Evolutionary conservation across 2,329 filamentous ascomycete genomes (phyloP).

Genomic region (Fusarium sp.): DNA sequence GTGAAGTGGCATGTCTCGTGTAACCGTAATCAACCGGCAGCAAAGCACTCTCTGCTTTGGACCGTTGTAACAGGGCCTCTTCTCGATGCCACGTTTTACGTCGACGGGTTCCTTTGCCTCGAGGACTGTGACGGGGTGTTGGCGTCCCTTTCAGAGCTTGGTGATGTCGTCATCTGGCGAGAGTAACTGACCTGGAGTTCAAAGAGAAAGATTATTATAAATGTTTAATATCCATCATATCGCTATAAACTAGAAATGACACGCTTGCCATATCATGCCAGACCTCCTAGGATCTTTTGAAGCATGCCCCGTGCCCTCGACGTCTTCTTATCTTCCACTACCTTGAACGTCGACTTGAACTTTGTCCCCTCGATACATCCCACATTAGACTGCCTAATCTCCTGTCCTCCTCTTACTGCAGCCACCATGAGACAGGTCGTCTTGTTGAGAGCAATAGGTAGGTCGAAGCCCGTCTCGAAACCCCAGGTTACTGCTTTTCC

Average conservation of each 20-base stretch:
- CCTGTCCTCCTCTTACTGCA: constrained; percentile 31
- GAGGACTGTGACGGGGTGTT: not conserved
- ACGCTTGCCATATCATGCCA: not conserved
- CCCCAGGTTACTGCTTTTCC: constrained; percentile 15
- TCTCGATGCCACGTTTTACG: not conserved
- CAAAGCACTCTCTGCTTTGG: not conserved
- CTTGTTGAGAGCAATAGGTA: constrained; percentile 19
- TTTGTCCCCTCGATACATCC: constrained; percentile 31
- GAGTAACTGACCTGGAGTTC: not conserved
- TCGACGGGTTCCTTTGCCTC: not conserved
- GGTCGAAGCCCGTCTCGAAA: constrained; percentile 43
- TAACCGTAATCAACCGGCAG: not conserved
- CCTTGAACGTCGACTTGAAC: constrained; percentile 25
- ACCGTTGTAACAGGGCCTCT: not conserved
- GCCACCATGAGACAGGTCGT: constrained; percentile 35
- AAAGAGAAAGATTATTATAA: not conserved
- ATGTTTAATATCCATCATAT: not conserved
- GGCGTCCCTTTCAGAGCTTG: not conserved
- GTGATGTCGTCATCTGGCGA: not conserved
- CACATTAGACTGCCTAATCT: constrained; percentile 37
- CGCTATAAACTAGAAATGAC: not conserved
- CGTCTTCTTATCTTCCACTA: not conserved
- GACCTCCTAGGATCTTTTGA: constrained; percentile 23
- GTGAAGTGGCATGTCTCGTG: not conserved
- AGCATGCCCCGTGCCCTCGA: not conserved